Evolutionary conservation across 140 eudicot species (phyloP).

Genomic region (Oenanthe javanica): DNA sequence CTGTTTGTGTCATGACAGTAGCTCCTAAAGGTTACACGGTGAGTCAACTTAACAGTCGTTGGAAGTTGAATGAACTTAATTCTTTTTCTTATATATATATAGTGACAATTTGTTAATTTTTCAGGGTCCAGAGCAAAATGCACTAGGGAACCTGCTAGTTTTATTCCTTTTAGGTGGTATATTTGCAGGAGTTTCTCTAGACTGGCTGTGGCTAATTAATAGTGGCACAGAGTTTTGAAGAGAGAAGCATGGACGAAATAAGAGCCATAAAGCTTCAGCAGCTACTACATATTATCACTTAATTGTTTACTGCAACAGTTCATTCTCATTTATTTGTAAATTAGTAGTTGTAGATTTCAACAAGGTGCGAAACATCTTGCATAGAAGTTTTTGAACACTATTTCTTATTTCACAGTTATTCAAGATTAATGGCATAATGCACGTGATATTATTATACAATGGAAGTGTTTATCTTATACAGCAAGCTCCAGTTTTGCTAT

Average conservation of each 20-base stretch:
- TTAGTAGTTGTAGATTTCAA: background rate
- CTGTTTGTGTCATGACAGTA: slow-evolving; percentile 62
- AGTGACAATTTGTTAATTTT: background rate
- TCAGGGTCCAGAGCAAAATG: slow-evolving; percentile 70
- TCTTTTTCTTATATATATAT: background rate
- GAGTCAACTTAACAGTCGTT: background rate
- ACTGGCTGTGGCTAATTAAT: slow-evolving; percentile 67
- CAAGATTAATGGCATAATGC: background rate
- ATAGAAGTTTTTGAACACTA: background rate
- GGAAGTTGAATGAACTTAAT: background rate
- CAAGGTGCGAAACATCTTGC: background rate
- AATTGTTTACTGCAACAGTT: background rate
- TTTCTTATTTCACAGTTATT: background rate
- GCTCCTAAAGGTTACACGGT: slow-evolving; percentile 84
- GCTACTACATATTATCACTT: background rate
- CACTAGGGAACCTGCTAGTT: slow-evolving; percentile 52
- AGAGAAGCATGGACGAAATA: background rate
- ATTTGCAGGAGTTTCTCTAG: slow-evolving; percentile 52
- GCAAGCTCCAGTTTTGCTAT: background rate
- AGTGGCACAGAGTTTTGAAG: slow-evolving; percentile 30
- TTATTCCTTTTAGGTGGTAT: slow-evolving; percentile 56
- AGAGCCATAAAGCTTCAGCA: background rate
- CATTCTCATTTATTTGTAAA: background rate
- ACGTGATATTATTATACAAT: background rate
- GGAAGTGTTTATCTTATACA: background rate